phyloP scores from a whole-genome alignment of 1,284 basidiomycete species.

The Ceratobasidium sp. region DNA sequence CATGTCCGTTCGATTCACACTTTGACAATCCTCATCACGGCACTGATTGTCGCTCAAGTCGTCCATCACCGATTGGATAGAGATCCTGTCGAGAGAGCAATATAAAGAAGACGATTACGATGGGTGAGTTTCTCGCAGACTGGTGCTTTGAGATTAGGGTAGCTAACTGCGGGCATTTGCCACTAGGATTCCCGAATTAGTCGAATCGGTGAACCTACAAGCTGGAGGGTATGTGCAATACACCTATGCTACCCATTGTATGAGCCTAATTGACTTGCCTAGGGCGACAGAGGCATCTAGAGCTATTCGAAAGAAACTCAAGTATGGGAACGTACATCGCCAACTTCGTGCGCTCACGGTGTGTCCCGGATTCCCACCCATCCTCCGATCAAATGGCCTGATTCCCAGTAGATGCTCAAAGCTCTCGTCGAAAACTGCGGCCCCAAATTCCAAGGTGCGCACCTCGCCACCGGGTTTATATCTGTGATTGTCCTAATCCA shows the following conservation, averaged over 20 bases:
- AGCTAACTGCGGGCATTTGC: neutral
- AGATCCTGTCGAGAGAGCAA: slow-evolving; percentile 76
- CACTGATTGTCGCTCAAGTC: slow-evolving; percentile 57
- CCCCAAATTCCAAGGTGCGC: slow-evolving; percentile 68
- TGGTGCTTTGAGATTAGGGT: slow-evolving; percentile 29
- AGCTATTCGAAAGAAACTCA: slow-evolving; percentile 94
- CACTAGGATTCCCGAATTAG: slow-evolving; percentile 83
- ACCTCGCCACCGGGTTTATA: neutral
- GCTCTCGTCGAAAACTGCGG: slow-evolving; percentile 90
- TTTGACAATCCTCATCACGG: neutral
- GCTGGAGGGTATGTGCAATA: slow-evolving; percentile 69
- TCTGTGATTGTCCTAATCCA: slow-evolving; percentile 4
- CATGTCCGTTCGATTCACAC: slow-evolving; percentile 26
- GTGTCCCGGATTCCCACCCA: slow-evolving; percentile 47
- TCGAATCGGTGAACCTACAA: slow-evolving; percentile 89
- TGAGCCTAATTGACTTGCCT: slow-evolving; percentile 1
- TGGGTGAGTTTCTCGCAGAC: slow-evolving; percentile 61
- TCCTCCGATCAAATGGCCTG: neutral
- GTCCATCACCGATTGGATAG: slow-evolving; percentile 88
- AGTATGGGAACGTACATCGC: slow-evolving; percentile 90
- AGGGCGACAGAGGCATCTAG: slow-evolving; percentile 86
- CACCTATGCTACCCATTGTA: slow-evolving; percentile 36
- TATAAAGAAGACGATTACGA: slow-evolving; percentile 85
- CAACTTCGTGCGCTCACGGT: slow-evolving; percentile 94
- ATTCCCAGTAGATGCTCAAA: slow-evolving; percentile 76